Percentiles rank a stretch among this genome's conserved stretches.
phyloP scores from a whole-genome alignment of 441 rosid genomes.

The Adansonia grandidieri region DNA sequence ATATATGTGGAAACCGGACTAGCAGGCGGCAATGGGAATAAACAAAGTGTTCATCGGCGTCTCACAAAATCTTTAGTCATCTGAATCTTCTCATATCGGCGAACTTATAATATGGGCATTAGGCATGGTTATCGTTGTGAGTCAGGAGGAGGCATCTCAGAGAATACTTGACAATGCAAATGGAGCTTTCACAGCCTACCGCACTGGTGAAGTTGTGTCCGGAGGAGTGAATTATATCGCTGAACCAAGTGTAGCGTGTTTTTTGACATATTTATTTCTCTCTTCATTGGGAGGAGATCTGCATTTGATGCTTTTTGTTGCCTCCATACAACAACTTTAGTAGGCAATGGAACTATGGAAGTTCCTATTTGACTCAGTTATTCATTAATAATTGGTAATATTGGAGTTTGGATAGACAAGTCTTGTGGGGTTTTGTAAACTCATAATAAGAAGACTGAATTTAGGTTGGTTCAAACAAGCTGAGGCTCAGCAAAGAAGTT shows the following conservation, averaged over 20 bases:
- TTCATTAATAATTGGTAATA: not conserved
- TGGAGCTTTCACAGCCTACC: slow-evolving; percentile 51
- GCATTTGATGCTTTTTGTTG: slow-evolving; percentile 42
- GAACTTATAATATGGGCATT: slow-evolving; percentile 89
- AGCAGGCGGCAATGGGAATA: slow-evolving; percentile 27
- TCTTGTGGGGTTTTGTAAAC: not conserved
- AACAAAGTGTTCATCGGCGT: slow-evolving; percentile 46
- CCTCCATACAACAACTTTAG: not conserved
- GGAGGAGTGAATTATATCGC: slow-evolving; percentile 60
- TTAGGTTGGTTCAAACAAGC: too few relatives aligned
- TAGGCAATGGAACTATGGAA: not conserved
- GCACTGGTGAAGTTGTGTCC: slow-evolving; percentile 67
- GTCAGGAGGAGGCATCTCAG: slow-evolving; percentile 63
- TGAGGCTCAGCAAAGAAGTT: too few relatives aligned
- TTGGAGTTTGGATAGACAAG: not conserved
- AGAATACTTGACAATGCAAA: slow-evolving; percentile 55
- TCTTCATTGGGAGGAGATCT: not conserved
- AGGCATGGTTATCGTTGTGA: slow-evolving; percentile 87
- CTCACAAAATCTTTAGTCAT: slow-evolving; percentile 71
- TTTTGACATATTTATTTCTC: slow-evolving; percentile 6
- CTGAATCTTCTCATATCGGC: slow-evolving; percentile 85
- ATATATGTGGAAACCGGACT: too few relatives aligned
- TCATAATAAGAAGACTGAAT: slow-evolving; percentile 3
- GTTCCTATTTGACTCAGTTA: not conserved
- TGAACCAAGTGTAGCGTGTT: slow-evolving; percentile 43